Conservation (phyloP, 805 yeast genomes). For the Candida berthetii region DNA sequence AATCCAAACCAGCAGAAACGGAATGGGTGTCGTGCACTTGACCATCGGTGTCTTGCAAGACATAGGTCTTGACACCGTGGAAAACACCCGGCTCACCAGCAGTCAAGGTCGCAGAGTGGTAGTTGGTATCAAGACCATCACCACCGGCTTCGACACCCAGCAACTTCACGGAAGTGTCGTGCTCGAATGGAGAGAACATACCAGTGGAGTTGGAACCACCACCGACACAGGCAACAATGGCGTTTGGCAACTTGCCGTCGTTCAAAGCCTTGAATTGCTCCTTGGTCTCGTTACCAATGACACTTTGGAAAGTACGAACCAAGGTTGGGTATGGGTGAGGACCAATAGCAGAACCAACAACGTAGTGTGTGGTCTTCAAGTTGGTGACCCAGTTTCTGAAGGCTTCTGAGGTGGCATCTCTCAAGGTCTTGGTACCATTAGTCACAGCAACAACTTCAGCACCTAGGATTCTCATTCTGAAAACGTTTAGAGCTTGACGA, state of each 20-base stretch:
- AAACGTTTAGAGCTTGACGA: conserved; percentile 96
- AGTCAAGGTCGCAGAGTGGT: conserved; percentile 93
- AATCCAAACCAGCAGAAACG: conserved; percentile 96
- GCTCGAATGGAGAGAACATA: conserved; percentile 89
- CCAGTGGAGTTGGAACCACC: conserved; percentile 98
- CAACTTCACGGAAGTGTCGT: conserved; percentile 69
- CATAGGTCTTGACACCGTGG: conserved; percentile 96
- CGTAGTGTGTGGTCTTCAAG: conserved; percentile 81
- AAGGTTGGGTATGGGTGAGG: conserved; percentile 99
- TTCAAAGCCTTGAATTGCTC: conserved; percentile 79
- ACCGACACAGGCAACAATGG: conserved; percentile 97
- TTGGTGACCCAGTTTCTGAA: conserved; percentile 93
- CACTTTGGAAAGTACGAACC: conserved; percentile 97
- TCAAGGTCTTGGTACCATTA: conserved; percentile 90
- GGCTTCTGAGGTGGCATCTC: conserved; percentile 98
- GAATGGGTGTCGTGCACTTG: conserved; percentile 98
- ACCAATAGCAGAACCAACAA: conserved; percentile 98
- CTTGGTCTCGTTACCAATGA: conserved; percentile 92
- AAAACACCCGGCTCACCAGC: conserved; percentile 95
- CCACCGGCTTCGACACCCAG: conserved; percentile 99
- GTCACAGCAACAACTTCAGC: conserved; percentile 92
- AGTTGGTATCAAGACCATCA: conserved; percentile 84
- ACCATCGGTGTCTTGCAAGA: conserved; percentile 87
- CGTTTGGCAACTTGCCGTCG: conserved; percentile 70
- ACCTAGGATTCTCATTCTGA: conserved; percentile 94